These are phyloP conservation scores for Orbilia oligospora DNA, from an alignment of 2,329 filamentous ascomycete genomes.

Conservation along the genomic window DNA sequence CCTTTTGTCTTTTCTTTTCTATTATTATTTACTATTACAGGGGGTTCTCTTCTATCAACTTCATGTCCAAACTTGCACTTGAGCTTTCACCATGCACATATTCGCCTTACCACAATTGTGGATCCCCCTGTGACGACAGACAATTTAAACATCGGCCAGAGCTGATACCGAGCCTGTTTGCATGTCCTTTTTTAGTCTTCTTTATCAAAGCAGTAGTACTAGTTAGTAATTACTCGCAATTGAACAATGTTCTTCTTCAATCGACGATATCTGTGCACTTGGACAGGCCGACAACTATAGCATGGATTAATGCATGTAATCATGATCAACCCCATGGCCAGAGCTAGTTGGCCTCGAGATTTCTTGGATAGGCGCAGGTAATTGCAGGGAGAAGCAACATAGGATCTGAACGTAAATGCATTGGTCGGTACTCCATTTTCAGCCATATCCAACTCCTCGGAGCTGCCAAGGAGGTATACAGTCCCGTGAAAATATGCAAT, in stretches of 20 bases:
- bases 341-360: too few relatives aligned
- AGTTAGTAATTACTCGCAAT: not conserved
- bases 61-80: constrained; percentile 27
- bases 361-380: too few relatives aligned
- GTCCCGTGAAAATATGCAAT: not conserved
- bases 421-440: too few relatives aligned
- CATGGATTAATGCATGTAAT: constrained; percentile 15
- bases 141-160: not conserved
- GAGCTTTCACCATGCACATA: constrained; percentile 24
- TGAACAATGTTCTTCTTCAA: not conserved
- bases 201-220: not conserved
- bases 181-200: not conserved
- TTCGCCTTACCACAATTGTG: constrained; percentile 3
- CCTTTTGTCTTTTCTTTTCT: constrained; percentile 1
- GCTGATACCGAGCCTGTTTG: not conserved
- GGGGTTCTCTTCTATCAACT: not conserved
- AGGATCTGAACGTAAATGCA: not conserved
- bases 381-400: too few relatives aligned
- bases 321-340: not conserved
- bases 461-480: too few relatives aligned
- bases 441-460: not conserved
- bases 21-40: constrained; percentile 1
- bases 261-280: not conserved
- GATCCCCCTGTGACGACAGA: constrained; percentile 11
- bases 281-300: not conserved